phyloP scores from a whole-genome alignment of 106 monocot species.

The Acanthochlamys bracteata region DNA sequence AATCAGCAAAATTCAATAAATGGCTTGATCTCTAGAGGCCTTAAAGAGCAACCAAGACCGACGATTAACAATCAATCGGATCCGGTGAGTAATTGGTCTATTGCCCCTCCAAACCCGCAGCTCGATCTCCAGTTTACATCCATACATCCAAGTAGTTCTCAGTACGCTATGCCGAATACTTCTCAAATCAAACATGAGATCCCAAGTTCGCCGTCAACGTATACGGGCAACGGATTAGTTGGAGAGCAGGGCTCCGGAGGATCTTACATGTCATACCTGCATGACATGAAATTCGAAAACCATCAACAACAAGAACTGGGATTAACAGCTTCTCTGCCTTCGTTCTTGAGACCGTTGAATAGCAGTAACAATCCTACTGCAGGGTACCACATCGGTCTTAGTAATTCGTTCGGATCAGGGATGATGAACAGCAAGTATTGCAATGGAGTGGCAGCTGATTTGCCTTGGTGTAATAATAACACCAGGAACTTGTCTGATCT shows the following conservation, averaged over 20 bases:
- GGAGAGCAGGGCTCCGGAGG: not conserved
- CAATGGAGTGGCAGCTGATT: constrained; percentile 14
- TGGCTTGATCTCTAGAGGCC: constrained; percentile 6
- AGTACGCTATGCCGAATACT: not conserved
- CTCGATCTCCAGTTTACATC: constrained; percentile 11
- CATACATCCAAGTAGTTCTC: constrained; percentile 8
- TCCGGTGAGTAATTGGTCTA: constrained; percentile 75
- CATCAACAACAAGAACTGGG: constrained; percentile 15
- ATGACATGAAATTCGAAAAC: constrained; percentile 13
- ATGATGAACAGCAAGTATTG: constrained; percentile 14
- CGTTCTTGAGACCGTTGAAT: constrained; percentile 13
- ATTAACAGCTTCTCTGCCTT: constrained; percentile 4
- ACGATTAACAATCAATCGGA: constrained; percentile 35
- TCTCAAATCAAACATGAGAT: constrained; percentile 29
- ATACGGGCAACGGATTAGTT: constrained; percentile 3
- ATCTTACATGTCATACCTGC: not conserved
- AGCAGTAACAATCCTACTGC: not conserved
- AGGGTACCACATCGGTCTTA: constrained; percentile 12
- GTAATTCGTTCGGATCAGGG: constrained; percentile 5
- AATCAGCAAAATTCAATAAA: constrained; percentile 11
- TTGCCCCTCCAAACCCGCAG: constrained; percentile 53
- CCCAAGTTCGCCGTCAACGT: constrained; percentile 12
- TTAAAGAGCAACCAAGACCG: constrained; percentile 4
- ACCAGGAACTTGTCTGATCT: constrained; percentile 37
- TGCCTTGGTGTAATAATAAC: constrained; percentile 32